phyloP scores from a whole-genome alignment of 1,139 yeast genomes.

The Yarrowia galli region DNA sequence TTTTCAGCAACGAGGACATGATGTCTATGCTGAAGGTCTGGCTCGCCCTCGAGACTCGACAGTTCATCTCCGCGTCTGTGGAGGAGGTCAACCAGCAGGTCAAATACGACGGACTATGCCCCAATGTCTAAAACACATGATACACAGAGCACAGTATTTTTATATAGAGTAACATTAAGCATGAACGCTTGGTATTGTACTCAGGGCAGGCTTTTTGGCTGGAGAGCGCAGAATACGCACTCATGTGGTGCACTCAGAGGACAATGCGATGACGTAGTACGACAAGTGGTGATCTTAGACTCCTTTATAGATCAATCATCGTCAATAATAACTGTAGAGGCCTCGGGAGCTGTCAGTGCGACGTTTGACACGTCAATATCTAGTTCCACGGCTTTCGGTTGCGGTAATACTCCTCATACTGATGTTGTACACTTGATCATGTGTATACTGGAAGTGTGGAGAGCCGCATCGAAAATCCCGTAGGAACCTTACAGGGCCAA shows the following conservation, averaged over 20 bases:
- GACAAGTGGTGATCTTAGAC: too few species aligned
- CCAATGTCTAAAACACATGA: constrained; percentile 54
- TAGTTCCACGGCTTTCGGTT: too few species aligned
- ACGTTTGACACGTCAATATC: neutral
- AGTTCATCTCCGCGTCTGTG: constrained; percentile 82
- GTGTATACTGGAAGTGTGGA: too few species aligned
- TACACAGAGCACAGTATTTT: constrained; percentile 21
- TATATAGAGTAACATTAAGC: constrained; percentile 27
- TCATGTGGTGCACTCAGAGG: too few species aligned
- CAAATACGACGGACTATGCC: constrained; percentile 66
- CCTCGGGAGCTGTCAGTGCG: too few species aligned
- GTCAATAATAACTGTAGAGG: too few species aligned
- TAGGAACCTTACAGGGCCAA: neutral
- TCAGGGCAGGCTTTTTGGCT: too few species aligned
- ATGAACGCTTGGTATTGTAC: neutral
- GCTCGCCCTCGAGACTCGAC: constrained; percentile 89
- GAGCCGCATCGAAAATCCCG: neutral
- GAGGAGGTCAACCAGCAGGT: constrained; percentile 69
- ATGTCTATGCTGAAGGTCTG: constrained; percentile 87
- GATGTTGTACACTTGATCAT: neutral
- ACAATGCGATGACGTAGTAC: too few species aligned
- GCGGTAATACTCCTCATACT: neutral
- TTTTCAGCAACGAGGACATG: constrained; percentile 65
- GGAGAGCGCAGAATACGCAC: too few species aligned
- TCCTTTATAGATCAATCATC: too few species aligned